Base-by-base conservation (phyloP, 352 stramenopile genomes). In the Phytopythium oedochilum region DNA sequence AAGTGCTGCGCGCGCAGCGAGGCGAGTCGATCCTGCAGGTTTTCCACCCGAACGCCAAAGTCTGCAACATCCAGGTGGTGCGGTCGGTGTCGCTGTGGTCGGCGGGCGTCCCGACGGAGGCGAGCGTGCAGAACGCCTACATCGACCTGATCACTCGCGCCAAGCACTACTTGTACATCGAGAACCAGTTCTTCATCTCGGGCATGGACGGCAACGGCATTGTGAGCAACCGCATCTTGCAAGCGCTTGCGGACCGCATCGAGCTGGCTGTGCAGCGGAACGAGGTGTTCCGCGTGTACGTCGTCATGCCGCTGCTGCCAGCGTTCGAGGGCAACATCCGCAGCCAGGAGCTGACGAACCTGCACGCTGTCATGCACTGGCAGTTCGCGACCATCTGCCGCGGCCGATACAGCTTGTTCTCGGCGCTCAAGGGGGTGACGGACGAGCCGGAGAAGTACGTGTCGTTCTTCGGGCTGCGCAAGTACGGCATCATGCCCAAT, bases 171-270 rank as follows among this genome's bases (percentile, higher is more conserved):
- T 63, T 97, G 44, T 97, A 97, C 73, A 96, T 97, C 46, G 91
- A 97, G 63, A 97, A 97, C 62, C 87, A 97, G 64, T 97, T 96
- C 55, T 97, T 97, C 57, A 86, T 96, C 57, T 95, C 79, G 23
- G 88, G 88, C 46, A 73, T 91, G 55, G 68, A 91, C 47, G 64
- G 66, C 22, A 94, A 96, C 50, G 65, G 64, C 20, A 83, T 93
- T 26, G 75, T 93, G 53, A 76, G 75, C 53, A 94, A 92, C 54
- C 81, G 85, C 2, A 90, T 95, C 46, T 55, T 93, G 32, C 79
- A 95, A 57, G 83, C 86, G 3, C 73, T 95, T 35, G 79, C 91
- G 34, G 69, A 95, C 60, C 79, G 86, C n/a, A 91, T 95, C 25
- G 72, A 76, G 35, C 81, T 80, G 51, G 86, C 86, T 7, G 78